These are phyloP conservation scores for Tephrocybe sp. DNA, from an alignment of 768 basidiomycete species.

Conservation along the genomic window DNA sequence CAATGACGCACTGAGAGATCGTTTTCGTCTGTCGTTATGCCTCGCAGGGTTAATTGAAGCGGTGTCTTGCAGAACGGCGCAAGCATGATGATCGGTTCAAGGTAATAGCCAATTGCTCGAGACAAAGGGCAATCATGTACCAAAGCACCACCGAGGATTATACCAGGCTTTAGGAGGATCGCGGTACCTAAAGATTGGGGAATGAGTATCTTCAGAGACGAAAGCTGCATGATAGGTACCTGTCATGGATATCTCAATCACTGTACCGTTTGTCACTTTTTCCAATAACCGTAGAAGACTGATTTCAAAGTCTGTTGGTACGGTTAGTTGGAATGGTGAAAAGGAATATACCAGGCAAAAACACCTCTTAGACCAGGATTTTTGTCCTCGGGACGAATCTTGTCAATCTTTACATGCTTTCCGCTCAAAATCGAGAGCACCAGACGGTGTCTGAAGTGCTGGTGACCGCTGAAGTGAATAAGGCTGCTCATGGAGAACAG, in stretches of 20 bases:
- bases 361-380: slow-evolving; percentile 91
- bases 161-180: slow-evolving; percentile 87
- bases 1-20: slow-evolving; percentile 73
- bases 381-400: slow-evolving; percentile 88
- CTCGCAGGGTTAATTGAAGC: slow-evolving; percentile 74
- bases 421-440: slow-evolving; percentile 90
- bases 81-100: slow-evolving; percentile 86
- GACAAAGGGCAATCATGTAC: slow-evolving; percentile 87
- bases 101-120: slow-evolving; percentile 89
- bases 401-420: slow-evolving; percentile 78
- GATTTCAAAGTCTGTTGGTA: slow-evolving; percentile 78
- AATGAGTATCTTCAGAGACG: not conserved
- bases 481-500: slow-evolving; percentile 37
- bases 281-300: slow-evolving; percentile 85
- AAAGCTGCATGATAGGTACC: slow-evolving; percentile 44
- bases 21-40: slow-evolving; percentile 89
- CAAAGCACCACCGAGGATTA: slow-evolving; percentile 79
- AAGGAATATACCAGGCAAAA: too few relatives aligned
- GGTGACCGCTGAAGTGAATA: slow-evolving; percentile 74
- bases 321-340: not conserved
- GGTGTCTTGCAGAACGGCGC: slow-evolving; percentile 92
- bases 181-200: slow-evolving; percentile 65
- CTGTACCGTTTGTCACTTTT: slow-evolving; percentile 88
- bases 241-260: slow-evolving; percentile 95
- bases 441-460: slow-evolving; percentile 78